Evolutionary conservation across 768 basidiomycete species (phyloP).

Genomic region (Hericium coralloides): DNA sequence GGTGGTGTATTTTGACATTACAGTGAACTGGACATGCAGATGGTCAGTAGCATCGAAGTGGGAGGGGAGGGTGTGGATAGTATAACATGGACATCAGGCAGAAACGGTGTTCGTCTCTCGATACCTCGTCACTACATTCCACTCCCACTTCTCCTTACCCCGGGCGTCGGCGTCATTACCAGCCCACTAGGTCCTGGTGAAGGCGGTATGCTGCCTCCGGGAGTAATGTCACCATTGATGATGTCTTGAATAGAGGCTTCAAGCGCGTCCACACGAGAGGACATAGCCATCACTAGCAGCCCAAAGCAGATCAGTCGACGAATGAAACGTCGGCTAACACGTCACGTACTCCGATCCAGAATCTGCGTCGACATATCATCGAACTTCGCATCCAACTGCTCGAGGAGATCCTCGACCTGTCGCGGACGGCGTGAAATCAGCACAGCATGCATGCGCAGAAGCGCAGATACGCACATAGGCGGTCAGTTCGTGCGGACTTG

Average conservation of each 20-base stretch:
- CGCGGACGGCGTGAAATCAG: neutral
- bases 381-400: slow-evolving; percentile 84
- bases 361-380: slow-evolving; percentile 92
- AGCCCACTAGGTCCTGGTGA: slow-evolving; percentile 31
- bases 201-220: slow-evolving; percentile 42
- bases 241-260: slow-evolving; percentile 90
- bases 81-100: no score
- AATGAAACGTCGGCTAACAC: neutral
- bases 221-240: slow-evolving; percentile 55
- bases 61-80: no score
- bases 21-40: no score
- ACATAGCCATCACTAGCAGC: slow-evolving; percentile 85
- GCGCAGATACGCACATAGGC: slow-evolving; percentile 63
- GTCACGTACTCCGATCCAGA: slow-evolving; percentile 64
- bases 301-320: neutral
- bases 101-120: neutral
- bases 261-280: slow-evolving; percentile 78
- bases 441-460: neutral
- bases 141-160: neutral
- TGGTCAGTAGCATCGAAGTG: no score
- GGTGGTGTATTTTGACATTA: no score
- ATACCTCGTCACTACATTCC: neutral
- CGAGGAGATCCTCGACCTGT: slow-evolving; percentile 82
- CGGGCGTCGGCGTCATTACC: neutral
- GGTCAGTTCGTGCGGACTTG: slow-evolving; percentile 89